These are phyloP conservation scores for Trichoderma sp. DNA, from an alignment of 2,329 filamentous ascomycete species.

Conservation along the genomic window DNA sequence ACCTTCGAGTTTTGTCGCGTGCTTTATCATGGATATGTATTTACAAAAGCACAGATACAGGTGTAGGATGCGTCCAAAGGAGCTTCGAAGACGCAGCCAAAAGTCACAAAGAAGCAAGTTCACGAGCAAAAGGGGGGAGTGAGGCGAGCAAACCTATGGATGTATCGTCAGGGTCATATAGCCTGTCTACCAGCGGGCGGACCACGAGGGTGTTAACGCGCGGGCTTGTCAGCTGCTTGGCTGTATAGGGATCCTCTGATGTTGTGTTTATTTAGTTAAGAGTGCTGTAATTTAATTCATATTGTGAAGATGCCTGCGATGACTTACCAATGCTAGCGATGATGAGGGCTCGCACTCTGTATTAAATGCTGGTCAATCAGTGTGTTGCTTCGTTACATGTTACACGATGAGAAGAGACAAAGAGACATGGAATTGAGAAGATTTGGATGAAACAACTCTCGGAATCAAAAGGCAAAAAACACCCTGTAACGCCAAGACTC, in stretches of 20 bases:
- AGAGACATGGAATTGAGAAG: not conserved
- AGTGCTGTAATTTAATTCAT: not conserved
- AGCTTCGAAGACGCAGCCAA: not conserved
- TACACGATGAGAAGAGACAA: not conserved
- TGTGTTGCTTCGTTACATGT: not conserved
- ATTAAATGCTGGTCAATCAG: constrained; percentile 7
- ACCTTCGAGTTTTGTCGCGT: no score
- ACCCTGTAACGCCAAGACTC: constrained; percentile 19
- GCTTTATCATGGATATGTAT: not conserved
- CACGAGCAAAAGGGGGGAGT: not conserved
- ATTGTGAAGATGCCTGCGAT: not conserved
- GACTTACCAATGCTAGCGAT: constrained; percentile 33
- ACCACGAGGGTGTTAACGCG: constrained; percentile 69
- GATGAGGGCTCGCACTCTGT: constrained; percentile 29
- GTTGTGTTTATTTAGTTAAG: not conserved
- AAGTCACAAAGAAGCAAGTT: not conserved
- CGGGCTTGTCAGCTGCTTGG: constrained; percentile 68
- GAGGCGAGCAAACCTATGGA: constrained; percentile 54
- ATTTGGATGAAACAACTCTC: not conserved
- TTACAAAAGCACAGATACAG: not conserved
- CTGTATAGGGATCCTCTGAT: constrained; percentile 50
- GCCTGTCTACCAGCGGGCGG: constrained; percentile 68
- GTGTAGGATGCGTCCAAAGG: no score
- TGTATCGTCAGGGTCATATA: constrained; percentile 67
- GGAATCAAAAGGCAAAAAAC: not conserved